Conservation (phyloP, 2,329 filamentous ascomycete genomes). For the Tympanopsis confertula region DNA sequence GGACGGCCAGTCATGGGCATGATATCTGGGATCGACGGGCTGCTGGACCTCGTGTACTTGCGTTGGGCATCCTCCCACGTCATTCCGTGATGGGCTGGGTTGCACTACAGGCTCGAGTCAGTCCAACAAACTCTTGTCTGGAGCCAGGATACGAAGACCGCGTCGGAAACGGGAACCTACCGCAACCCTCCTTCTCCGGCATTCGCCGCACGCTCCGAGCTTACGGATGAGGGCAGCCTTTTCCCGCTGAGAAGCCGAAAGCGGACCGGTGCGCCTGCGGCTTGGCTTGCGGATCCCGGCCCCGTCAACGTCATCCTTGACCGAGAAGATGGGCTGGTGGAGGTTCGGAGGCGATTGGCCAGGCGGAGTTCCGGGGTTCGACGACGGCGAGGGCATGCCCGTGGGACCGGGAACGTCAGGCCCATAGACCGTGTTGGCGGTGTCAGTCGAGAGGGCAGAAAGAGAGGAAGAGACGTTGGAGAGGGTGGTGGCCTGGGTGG, state of each 20-base stretch:
- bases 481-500: constrained; percentile 34
- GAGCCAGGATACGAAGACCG: neutral
- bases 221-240: constrained; percentile 48
- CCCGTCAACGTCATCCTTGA: constrained; percentile 41
- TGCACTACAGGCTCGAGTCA: constrained; percentile 28
- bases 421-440: constrained; percentile 35
- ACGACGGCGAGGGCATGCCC: neutral
- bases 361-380: constrained; percentile 8
- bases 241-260: constrained; percentile 45
- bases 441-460: constrained; percentile 22
- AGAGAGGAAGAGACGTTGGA: constrained; percentile 14
- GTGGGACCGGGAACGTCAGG: neutral
- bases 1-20: constrained; percentile 28
- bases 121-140: constrained; percentile 4
- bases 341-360: constrained; percentile 37
- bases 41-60: constrained; percentile 38
- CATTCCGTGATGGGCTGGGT: constrained; percentile 48
- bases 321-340: constrained; percentile 39
- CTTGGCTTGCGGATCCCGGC: constrained; percentile 40
- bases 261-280: constrained; percentile 44
- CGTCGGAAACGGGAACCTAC: constrained; percentile 26
- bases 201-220: constrained; percentile 44
- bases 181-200: constrained; percentile 42
- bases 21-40: constrained; percentile 36
- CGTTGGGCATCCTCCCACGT: constrained; percentile 45